Evolutionary conservation across 208 protist species (phyloP), one percentile per base, ranked within the genome.

Genomic region (Acanthamoeba triangularis): DNA sequence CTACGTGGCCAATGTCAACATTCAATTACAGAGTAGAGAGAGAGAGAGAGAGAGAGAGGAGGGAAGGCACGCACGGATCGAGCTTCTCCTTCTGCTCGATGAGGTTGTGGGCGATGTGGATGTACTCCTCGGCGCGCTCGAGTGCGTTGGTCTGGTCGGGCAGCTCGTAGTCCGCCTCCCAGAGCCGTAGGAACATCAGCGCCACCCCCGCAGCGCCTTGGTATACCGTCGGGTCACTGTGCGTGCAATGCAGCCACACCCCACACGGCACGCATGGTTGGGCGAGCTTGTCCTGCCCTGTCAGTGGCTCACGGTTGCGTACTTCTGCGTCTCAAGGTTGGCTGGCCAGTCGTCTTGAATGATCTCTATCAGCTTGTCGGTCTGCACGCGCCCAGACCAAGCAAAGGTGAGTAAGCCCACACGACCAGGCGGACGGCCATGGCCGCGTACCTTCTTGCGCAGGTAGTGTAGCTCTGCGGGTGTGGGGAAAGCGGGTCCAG

Each of bases 271-370:
- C n/a, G 49, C 28, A 54, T 0, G 10, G 61, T 30, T 67, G 61
- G 7, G 28, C 33, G 52, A 56, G 33, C n/a, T 33, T 23, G 13
- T 0, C 63, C 0, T 30, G 63, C n/a, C 0, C 28, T 2, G 10
- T 18, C n/a, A n/a, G 52, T 35, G 30, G 28, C 6, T 3, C 4
- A 41, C 49, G 30, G 28, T 61, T 11, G 49, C 25, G 49, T 44
- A 63, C 80, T 90, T 90, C 52, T 90, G 80, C 0, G 49, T 65
- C 23, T n/a, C 49, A 6, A 63, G 80, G 33, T 63, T 63, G 44
- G 80, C 80, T 5, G 80, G 80, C 80, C 80, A 90, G 52, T 90
- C 80, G n/a, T 90, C 80, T 90, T 90, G 80, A 37, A 90, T 41
- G 52, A 90, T n/a, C 80, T 90, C 80, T 10, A 63, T 65, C 80